Conservation (phyloP, 495 filamentous ascomycete species). For the Lasiosphaeria miniovina region DNA sequence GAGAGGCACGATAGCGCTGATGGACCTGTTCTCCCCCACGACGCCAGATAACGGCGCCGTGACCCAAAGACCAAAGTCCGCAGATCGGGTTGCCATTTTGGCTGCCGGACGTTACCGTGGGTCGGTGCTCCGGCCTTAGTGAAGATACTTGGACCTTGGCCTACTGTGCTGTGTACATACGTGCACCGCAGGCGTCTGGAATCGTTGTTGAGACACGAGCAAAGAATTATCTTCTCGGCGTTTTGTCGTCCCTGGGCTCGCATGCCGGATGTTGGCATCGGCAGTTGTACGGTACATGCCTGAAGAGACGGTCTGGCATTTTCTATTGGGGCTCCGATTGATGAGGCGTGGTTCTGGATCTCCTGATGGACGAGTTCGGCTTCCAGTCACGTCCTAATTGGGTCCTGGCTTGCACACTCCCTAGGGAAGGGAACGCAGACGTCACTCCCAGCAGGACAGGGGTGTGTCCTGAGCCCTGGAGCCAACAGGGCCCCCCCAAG, state of each 20-base stretch:
- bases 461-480: conserved; percentile 2
- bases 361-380: conserved; percentile 14
- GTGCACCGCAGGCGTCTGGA: no score
- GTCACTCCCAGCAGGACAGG: conserved; percentile 14
- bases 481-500: conserved; percentile 25
- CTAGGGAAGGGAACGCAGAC: conserved; percentile 19
- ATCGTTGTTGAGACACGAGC: neutral
- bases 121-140: neutral
- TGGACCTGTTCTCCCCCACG: conserved; percentile 12
- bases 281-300: conserved; percentile 3
- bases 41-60: conserved; percentile 16
- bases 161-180: no score
- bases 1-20: conserved; percentile 1
- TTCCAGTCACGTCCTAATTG: conserved; percentile 9
- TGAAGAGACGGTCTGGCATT: neutral
- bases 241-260: neutral
- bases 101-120: conserved; percentile 6
- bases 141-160: no score
- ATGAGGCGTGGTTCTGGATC: conserved; percentile 16
- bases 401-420: conserved; percentile 1
- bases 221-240: neutral
- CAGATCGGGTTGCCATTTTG: conserved; percentile 18
- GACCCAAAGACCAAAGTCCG: neutral
- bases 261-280: conserved; percentile 13
- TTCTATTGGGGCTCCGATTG: conserved; percentile 3